Evolutionary conservation across 768 basidiomycete species (phyloP), one percentile per base, ranked within the genome.

Genomic region (Auricularia sp.): DNA sequence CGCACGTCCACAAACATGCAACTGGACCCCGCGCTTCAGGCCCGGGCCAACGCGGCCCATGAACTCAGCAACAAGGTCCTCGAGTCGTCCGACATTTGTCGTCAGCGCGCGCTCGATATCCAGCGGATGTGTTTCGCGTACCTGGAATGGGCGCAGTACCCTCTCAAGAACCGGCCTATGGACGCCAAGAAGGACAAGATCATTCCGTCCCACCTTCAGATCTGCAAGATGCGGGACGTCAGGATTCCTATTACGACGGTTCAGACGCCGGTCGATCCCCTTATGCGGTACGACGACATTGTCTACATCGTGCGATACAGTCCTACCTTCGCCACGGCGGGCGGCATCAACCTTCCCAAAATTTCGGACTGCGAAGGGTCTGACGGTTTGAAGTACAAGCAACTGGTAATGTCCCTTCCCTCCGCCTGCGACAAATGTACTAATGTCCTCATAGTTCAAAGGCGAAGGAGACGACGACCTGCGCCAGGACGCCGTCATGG

Each of bases 401-500:
- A 98, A 71, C 72, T 99, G 73, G 96, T 94, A 68, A 42, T 56
- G 8, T 18, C 36, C 34, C 64, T 14, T 18, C 4, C 21, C 16
- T 18, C 43, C 1, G n/a, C 43, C 33, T 29, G 29, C 29, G 29
- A 51, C 39, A 14, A 7, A 42, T 42, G 39, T 42, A 42, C 12
- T 7, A n/a, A 54, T 18, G n/a, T 29, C 53, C 18, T 54, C n/a
- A 66, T 29, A 96, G 93, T 95, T 93, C 77, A 98, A 99, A 73
- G 93, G 93, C 3, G 85, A 90, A 76, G 89, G 89, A 8, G 80
- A 84, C 10, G 97, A 99, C 69, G 97, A 99, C 70, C 73, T 97
- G 58, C 87, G 97, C 47, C 97, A 99, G 74, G 97, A 99, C 71
- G 95, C 95, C 0, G 93, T 98, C 62, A 98, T 99, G 95, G 93